Evolutionary conservation across 257 asterid species (phyloP), one percentile per base, ranked within the genome.

Genomic region (Misopates orontium): DNA sequence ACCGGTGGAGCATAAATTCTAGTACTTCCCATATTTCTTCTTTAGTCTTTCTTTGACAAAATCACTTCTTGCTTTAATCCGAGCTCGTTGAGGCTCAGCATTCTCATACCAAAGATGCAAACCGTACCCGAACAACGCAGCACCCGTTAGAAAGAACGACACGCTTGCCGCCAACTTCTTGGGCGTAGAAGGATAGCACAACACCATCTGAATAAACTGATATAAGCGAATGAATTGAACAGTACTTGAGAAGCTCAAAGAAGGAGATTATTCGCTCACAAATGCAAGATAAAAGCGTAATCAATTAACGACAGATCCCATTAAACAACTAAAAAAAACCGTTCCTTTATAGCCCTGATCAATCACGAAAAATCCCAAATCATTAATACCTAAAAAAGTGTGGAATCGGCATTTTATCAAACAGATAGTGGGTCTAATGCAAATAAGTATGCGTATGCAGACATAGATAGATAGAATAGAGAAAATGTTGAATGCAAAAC

Each of bases 51-150:
- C 63, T 42, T 42, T 17, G 0, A 58, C 63, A 36, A 58, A 58
- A 1, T 58, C 63, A 58, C 13, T 32, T 18, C 63, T 20, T 25
- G 63, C 63, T 58, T 58, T n/a, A 17, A 58, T 58, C 63, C 63
- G 63, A 58, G 63, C 47, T 58, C 19, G 63, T 58, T 58, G 63
- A 17, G 63, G 63, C 31, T 48, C 63, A 32, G 49, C 63, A 58
- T 58, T 58, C 63, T 25, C 63, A 32, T 58, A 42, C 63, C 47
- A 58, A 58, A 58, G 63, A 58, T 58, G 63, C 63, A 58, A 58
- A 58, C 63, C 63, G 21, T 58, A 58, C 4, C 63, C 63, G 36
- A 58, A 58, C 63, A 58, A 32, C 4, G 63, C 63, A 36, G 47
- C 63, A 17, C 63, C 63, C 31, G 63, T 42, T 17, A 58, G 14